A percentile compares a stretch with the other conserved stretches of the same genome.
These are phyloP conservation scores for Linum trigynum DNA, from an alignment of 345 rosid genomes.

Conservation along the genomic window DNA sequence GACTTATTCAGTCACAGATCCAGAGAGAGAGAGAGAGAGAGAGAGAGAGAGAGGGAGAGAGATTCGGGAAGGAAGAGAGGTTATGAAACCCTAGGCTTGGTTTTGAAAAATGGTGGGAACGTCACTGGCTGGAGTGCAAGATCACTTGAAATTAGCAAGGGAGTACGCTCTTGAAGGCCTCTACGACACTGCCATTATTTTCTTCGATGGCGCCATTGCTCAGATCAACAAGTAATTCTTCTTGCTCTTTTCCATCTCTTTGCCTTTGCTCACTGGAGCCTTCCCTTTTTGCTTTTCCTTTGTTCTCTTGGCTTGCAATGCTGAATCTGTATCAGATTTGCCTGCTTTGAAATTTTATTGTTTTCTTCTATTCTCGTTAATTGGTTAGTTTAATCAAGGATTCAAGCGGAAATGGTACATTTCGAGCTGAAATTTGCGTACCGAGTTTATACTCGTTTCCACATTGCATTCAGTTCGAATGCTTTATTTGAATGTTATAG, in stretches of 20 bases:
- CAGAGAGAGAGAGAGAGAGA: not conserved
- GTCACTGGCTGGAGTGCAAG: constrained; percentile 82
- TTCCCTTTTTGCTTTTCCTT: not conserved
- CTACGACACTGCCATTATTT: constrained; percentile 85
- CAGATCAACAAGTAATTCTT: constrained; percentile 64
- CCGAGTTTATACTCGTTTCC: not conserved
- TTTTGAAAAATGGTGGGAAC: constrained; percentile 19
- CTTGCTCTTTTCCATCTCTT: not conserved
- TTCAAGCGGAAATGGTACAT: too few species aligned
- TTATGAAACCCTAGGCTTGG: constrained; percentile 8
- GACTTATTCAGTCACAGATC: not conserved
- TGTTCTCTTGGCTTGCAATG: not conserved
- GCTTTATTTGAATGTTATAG: not conserved
- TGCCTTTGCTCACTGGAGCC: too few species aligned
- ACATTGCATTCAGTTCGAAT: too few species aligned
- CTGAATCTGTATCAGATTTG: not conserved
- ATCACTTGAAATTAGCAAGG: constrained; percentile 90
- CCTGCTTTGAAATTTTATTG: not conserved
- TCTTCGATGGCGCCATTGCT: constrained; percentile 87
- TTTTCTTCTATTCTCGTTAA: too few species aligned
- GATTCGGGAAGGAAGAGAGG: too few species aligned
- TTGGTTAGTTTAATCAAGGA: too few species aligned
- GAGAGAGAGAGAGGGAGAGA: too few species aligned
- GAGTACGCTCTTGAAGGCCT: constrained; percentile 94
- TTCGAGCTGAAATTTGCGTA: not conserved